These are phyloP conservation scores for Henckelia pumila DNA, from an alignment of 257 asterid species.

Conservation along the genomic window DNA sequence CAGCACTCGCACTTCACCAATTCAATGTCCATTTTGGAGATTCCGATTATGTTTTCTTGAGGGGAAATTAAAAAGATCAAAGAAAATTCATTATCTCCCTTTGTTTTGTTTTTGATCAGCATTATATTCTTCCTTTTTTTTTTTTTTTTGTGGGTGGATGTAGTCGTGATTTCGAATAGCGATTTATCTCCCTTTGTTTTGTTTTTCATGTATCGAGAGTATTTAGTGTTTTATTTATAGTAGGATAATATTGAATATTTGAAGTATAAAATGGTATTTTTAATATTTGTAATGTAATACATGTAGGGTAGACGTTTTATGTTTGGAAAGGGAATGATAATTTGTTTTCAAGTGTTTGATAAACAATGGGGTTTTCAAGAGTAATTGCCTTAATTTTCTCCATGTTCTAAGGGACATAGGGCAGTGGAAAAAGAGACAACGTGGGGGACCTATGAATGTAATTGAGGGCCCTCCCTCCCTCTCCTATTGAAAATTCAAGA, in stretches of 20 bases:
- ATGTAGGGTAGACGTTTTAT: background rate
- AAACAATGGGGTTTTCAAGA: background rate
- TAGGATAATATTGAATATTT: too few species aligned
- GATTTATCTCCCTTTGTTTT: too few species aligned
- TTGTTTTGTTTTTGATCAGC: background rate
- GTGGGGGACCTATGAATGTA: conserved; percentile 17
- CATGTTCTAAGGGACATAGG: conserved; percentile 73
- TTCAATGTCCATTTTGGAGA: conserved; percentile 59
- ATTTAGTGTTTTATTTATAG: too few species aligned
- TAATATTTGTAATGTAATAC: too few species aligned
- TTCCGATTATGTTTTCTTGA: background rate
- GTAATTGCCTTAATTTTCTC: conserved; percentile 60
- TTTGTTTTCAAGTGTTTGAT: too few species aligned
- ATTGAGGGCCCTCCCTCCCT: conserved; percentile 26
- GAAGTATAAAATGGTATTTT: too few species aligned
- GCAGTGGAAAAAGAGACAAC: conserved; percentile 65
- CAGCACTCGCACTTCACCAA: conserved; percentile 85
- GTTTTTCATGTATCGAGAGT: too few species aligned
- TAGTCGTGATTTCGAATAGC: background rate
- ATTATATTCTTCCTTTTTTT: too few species aligned
- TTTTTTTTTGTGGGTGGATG: background rate
- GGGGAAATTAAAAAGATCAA: background rate
- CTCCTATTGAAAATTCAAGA: background rate
- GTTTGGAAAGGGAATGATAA: background rate
- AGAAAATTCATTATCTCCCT: background rate